Evolutionary conservation across 208 protist species (phyloP).

Genomic region (Acanthamoeba lugdunensis): DNA sequence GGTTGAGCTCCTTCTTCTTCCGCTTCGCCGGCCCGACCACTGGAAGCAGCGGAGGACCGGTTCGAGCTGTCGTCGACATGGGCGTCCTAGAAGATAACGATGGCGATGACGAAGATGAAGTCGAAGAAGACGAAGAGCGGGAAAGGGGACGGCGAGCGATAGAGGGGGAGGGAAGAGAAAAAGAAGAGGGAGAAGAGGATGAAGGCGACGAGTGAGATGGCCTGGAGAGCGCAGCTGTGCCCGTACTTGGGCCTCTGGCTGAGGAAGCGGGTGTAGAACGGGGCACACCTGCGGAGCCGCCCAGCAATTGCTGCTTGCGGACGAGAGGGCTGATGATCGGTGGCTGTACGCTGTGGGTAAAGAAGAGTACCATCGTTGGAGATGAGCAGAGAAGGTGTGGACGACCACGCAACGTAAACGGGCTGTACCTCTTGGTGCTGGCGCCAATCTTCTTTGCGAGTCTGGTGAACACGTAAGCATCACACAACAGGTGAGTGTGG

Average conservation of each 20-base stretch:
- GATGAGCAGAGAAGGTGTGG: neutral
- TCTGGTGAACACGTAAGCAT: neutral
- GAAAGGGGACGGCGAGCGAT: neutral
- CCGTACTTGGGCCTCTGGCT: neutral
- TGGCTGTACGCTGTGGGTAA: neutral
- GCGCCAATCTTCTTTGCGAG: slow-evolving; percentile 47
- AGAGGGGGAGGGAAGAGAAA: neutral
- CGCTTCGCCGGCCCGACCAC: neutral
- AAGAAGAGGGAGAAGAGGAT: neutral
- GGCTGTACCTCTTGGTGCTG: neutral
- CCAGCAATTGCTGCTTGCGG: neutral
- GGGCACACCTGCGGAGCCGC: neutral
- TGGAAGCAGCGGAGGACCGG: neutral
- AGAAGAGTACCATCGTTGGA: neutral
- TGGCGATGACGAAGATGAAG: neutral
- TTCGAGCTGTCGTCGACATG: neutral
- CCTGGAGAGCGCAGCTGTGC: neutral
- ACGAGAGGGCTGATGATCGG: neutral
- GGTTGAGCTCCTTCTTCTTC: neutral
- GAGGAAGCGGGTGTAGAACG: neutral
- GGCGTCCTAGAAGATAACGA: neutral
- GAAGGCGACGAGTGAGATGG: neutral
- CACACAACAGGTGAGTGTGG: neutral
- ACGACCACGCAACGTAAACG: neutral
- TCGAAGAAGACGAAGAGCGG: neutral